A percentile compares a stretch with the other conserved stretches of the same genome.
phyloP scores from a whole-genome alignment of 1,284 basidiomycete species.

The Boletellus sp. region DNA sequence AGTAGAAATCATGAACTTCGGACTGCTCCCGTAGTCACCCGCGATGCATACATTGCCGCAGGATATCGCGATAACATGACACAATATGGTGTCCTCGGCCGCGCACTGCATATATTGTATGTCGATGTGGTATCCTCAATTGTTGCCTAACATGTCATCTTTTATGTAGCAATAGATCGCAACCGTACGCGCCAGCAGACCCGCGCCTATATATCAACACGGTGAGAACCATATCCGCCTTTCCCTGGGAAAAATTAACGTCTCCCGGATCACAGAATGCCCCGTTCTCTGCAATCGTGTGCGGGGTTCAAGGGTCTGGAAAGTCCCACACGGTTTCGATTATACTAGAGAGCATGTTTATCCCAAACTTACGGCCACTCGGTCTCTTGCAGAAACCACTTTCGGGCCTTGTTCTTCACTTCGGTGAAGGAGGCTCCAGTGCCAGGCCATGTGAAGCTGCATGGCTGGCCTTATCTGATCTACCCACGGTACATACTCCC shows the following conservation, averaged over 20 bases:
- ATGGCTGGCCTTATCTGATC: constrained; percentile 46
- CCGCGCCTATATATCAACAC: constrained; percentile 60
- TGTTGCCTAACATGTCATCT: neutral
- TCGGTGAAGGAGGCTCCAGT: constrained; percentile 58
- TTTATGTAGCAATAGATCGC: constrained; percentile 29
- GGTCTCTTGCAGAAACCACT: constrained; percentile 53
- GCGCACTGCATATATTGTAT: constrained; percentile 44
- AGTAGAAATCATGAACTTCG: constrained; percentile 40
- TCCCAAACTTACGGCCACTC: constrained; percentile 44
- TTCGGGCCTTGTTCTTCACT: constrained; percentile 63
- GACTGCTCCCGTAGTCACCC: constrained; percentile 55
- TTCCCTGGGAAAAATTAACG: neutral
- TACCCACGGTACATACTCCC: constrained; percentile 41
- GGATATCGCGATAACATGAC: constrained; percentile 32
- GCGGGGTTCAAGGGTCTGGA: constrained; percentile 65
- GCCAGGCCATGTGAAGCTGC: constrained; percentile 64
- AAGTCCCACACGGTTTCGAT: constrained; percentile 70
- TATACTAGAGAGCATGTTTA: constrained; percentile 64
- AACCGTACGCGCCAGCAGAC: constrained; percentile 35
- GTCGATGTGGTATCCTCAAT: constrained; percentile 6
- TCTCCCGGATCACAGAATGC: constrained; percentile 42
- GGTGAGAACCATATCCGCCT: constrained; percentile 30
- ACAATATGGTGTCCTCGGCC: constrained; percentile 60
- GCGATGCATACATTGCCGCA: constrained; percentile 44
- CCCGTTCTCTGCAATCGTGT: constrained; percentile 56